Base-by-base conservation (phyloP, 371 early-diverging fungal genomes). In the Lichtheimia ramosa region DNA sequence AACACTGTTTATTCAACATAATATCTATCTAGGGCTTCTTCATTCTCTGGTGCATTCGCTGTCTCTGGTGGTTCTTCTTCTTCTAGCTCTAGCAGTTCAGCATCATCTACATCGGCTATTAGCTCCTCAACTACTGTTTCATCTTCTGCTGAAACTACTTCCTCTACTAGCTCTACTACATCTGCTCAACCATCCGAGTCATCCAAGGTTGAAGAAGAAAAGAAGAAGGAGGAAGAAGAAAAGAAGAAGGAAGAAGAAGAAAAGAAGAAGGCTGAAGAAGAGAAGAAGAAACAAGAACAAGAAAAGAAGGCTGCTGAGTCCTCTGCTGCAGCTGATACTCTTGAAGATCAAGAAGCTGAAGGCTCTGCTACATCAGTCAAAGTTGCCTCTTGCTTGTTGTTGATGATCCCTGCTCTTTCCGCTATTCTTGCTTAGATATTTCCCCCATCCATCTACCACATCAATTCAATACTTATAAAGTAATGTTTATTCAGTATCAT, bases 351-450 rank as follows among this genome's bases (percentile, higher is more conserved):
- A 27, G 42, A 64, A n/a, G 43, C 54, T 43, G 52, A 51, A 49
- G 49, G 27, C 52, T 27, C 46, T 41, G 63, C 65, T 41, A 58
- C 51, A 39, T 50, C 51, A 16, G 43, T 63, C 62, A 68, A 63
- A 59, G 51, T 62, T 15, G 40, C 58, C 27, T 48, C 62, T 41
- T 27, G 40, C 24, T 61, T 43, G 40, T 57, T 50, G 52, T 55
- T 49, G 62, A 42, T 23, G 49, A 25, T 23, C 50, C 20, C 53
- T 16, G 13, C 16, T 21, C 53, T 18, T 39, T 53, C 43, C 48
- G 18, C 34, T 28, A 55, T 18, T 46, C 41, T 18, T 21, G 13
- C 41, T 27, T 56, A 40, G 8, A 18, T 42, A 14, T 23, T 23
- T 40, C 15, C 21, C 40, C 28, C 14, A 18, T 16, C n/a, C 16